Base-by-base conservation (phyloP, 1,284 basidiomycete species). In the Puccinia horiana region DNA sequence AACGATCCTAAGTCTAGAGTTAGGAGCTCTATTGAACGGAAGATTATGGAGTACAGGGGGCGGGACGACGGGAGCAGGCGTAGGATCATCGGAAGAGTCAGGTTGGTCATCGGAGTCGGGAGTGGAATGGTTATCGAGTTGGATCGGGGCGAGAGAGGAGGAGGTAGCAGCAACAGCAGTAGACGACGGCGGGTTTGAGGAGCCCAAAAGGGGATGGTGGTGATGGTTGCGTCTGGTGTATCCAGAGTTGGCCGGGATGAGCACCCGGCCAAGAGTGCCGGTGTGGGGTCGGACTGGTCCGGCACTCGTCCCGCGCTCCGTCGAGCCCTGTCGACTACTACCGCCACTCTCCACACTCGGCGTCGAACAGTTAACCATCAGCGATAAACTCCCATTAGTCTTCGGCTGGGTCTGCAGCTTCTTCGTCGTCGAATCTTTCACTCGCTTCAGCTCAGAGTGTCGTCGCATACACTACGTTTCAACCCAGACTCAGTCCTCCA, bases 381-480 rank as follows among this genome's bases (percentile, higher is more conserved):
- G 29, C 61, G 32, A 35, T 23, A 32, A 26, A 11, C 11, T 14
- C 16, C 37, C 61, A 35, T 23, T 65, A 23, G 61, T 29, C 61
- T 23, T 29, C 6, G 61, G n/a, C 37, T 44, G 67, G 8, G 23
- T 47, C 40, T 70, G 44, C 40, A 4, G 40, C 44, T 44, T 40
- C 67, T 70, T 70, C 40, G n/a, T 44, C 9, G 40, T 26, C n/a
- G 67, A 14, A 6, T 70, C 67, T 26, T 44, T 44, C 5, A 26
- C 67, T 9, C 67, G 67, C 20, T 70, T 70, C 40, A 70, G 40
- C 40, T 70, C 67, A 2, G 67, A 70, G 32, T 70, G 67, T 18
- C 67, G 40, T 20, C 67, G 20, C 67, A 70, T 70, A 70, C 67
- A 70, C 67, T 70, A 26, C 3, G 2, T n/a, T 4, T 4, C 37